Conservation (phyloP, 2,329 filamentous ascomycete species). For the Aspergillus calidoustus region DNA sequence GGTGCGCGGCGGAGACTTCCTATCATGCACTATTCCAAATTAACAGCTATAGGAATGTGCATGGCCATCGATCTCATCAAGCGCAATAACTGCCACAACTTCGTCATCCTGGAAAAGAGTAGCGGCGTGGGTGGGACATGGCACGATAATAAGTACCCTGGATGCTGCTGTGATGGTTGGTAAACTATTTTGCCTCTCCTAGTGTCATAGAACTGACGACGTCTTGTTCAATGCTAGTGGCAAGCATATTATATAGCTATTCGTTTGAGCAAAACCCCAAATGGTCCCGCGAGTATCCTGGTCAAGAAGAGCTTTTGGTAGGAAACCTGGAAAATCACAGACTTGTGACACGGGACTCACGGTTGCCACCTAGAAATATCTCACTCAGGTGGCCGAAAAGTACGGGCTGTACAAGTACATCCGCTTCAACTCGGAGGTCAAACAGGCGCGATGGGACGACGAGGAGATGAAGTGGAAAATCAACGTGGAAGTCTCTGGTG, state of each 20-base stretch:
- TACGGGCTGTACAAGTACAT: constrained; percentile 61
- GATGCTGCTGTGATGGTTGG: constrained; percentile 58
- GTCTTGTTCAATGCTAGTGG: constrained; percentile 40
- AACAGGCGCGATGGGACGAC: constrained; percentile 61
- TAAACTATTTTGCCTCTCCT: neutral
- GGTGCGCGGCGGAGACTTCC: constrained; percentile 35
- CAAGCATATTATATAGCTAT: constrained; percentile 61
- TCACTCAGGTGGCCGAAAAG: constrained; percentile 58
- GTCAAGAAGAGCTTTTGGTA: constrained; percentile 63
- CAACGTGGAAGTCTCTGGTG: constrained; percentile 53
- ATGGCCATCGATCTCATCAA: constrained; percentile 62
- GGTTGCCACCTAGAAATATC: constrained; percentile 44
- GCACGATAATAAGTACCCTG: constrained; percentile 62
- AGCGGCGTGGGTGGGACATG: constrained; percentile 59
- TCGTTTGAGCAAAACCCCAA: constrained; percentile 64
- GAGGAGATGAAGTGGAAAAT: constrained; percentile 56
- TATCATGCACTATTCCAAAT: neutral
- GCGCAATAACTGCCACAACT: constrained; percentile 51
- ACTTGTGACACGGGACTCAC: neutral
- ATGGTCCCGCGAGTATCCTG: constrained; percentile 63
- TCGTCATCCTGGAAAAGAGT: constrained; percentile 62
- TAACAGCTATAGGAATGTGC: constrained; percentile 51
- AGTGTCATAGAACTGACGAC: no score
- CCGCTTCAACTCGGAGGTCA: constrained; percentile 60
- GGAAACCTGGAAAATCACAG: neutral